These are phyloP conservation scores for Penicillium sp. DNA, from an alignment of 2,329 filamentous ascomycete species.

Conservation along the genomic window DNA sequence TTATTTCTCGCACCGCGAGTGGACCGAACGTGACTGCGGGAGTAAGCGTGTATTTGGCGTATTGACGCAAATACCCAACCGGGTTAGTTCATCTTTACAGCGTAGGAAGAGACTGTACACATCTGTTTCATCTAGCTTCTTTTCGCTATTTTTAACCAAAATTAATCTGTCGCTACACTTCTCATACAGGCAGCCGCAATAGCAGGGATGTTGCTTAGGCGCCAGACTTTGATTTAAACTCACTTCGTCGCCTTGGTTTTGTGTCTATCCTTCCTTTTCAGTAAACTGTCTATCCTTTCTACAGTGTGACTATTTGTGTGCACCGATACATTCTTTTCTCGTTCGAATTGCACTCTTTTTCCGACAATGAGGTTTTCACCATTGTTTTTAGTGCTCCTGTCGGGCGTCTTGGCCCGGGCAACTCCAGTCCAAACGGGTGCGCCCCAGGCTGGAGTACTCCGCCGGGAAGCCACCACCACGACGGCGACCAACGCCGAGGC, in stretches of 20 bases:
- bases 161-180: neutral
- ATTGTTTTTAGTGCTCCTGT: neutral
- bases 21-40: neutral
- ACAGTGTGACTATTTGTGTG: neutral
- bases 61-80: neutral
- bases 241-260: neutral
- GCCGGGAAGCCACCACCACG: neutral
- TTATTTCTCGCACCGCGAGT: neutral
- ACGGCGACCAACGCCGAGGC: neutral
- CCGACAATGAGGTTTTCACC: neutral
- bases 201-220: neutral
- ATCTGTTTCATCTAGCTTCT: neutral
- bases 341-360: neutral
- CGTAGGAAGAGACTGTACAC: neutral
- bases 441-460: neutral
- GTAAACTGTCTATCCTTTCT: neutral
- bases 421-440: constrained; percentile 2
- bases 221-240: constrained; percentile 2
- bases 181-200: constrained; percentile 1
- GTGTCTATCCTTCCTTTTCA: neutral
- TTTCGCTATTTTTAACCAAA: constrained; percentile 5
- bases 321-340: neutral
- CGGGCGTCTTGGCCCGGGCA: neutral
- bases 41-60: neutral
- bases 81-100: neutral